A percentile compares a stretch with the other conserved stretches of the same genome.
phyloP scores from a whole-genome alignment of 441 rosid genomes.

The Theobroma grandiflorum region DNA sequence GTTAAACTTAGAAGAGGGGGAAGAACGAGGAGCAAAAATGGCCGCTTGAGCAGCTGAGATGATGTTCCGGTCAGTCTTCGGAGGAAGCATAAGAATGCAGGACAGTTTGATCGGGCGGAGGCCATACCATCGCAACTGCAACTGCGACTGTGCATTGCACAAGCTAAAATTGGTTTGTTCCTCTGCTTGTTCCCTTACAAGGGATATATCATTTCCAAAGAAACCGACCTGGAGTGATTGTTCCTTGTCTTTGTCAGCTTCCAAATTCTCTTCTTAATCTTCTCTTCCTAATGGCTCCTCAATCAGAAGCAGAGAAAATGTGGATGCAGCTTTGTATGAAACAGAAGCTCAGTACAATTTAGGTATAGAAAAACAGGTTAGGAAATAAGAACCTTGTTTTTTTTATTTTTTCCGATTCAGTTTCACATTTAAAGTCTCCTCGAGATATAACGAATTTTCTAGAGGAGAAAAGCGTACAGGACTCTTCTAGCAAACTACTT shows the following conservation, averaged over 20 bases:
- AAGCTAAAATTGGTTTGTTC: slow-evolving; percentile 26
- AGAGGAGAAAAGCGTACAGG: neutral
- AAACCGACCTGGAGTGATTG: slow-evolving; percentile 13
- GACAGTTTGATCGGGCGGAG: slow-evolving; percentile 37
- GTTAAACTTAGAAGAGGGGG: too few relatives aligned
- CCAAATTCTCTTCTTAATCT: slow-evolving; percentile 28
- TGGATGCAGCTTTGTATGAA: too few relatives aligned
- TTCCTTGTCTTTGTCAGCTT: slow-evolving; percentile 26
- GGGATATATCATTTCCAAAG: slow-evolving; percentile 34
- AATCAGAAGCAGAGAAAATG: too few relatives aligned
- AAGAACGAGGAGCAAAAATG: slow-evolving; percentile 14
- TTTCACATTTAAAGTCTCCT: neutral
- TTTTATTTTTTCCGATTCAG: too few relatives aligned
- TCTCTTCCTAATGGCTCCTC: slow-evolving; percentile 11
- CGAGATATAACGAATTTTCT: neutral
- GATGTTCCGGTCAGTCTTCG: slow-evolving; percentile 27
- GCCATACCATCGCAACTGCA: slow-evolving; percentile 46
- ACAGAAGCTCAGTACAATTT: neutral
- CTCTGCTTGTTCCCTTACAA: slow-evolving; percentile 1
- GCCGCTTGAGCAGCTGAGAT: slow-evolving; percentile 37
- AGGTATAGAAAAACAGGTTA: neutral
- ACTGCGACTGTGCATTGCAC: slow-evolving; percentile 50
- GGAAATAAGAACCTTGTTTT: neutral
- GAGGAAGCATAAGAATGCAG: slow-evolving; percentile 29
- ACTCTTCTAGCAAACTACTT: neutral